Base-by-base conservation (phyloP, 2,329 filamentous ascomycete genomes). In the Cercospora sojina region DNA sequence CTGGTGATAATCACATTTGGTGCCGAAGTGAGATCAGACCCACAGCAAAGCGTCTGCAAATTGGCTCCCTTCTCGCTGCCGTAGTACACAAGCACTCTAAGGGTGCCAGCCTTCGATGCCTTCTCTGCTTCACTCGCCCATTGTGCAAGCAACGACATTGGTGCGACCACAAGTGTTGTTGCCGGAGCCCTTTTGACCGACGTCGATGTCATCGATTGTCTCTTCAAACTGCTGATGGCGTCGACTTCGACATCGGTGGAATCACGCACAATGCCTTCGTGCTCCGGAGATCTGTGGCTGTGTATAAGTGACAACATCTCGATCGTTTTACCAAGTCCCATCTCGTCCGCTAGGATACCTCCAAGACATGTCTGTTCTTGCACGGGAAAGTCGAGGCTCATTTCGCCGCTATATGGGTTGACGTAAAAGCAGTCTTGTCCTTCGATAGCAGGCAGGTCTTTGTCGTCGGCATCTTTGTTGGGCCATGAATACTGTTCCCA, bases 401-500 rank as follows among this genome's bases (percentile, higher is more conserved):
- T 82, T 72, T 98, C 94, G 8, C 95, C 95, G 6, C 93, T 97
- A 77, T 99, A 99, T 0, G 94, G 94, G 73, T 99, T 99, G 73
- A 98, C 90, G 73, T 97, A 99, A 74, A 99, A 99, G 66, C 86
- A 87, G 7, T 86, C 79, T 72, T 93, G 88, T 2, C 85, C 87
- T 9, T 87, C 81, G 7, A 95, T 83, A 18, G 77, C 75, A 0
- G 90, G 88, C 10, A 97, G 75, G 5, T 90, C 86, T 49, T 91
- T 87, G 71, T 95, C 93, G 71, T 98, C 91, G 41, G 91, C 89
- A 78, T 99, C 95, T 75, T 93, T 93, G 0, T 83, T 82, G 0
- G 95, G 95, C 93, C 93, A 99, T 1, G 81, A 78, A 73, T 99
- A 99, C 76, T 98, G 92, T 79, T 99, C 95, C 95, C 95, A 99